phyloP scores from a whole-genome alignment of 257 asterid species.

The Forsythia suspensa region DNA sequence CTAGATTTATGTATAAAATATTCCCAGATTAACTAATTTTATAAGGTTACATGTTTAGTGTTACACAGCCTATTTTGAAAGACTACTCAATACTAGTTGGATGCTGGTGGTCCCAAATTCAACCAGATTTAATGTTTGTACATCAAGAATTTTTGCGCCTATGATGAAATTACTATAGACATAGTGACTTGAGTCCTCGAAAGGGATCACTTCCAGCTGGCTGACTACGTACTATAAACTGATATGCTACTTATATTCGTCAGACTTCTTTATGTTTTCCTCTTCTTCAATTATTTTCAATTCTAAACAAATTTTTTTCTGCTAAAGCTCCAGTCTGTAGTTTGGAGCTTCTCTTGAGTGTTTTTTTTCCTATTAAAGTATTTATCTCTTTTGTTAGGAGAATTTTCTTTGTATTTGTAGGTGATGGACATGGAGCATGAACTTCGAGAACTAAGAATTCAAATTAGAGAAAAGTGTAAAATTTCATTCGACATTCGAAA shows the following conservation, averaged over 20 bases:
- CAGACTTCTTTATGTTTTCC: neutral
- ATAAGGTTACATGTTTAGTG: too few relatives aligned
- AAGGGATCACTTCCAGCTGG: neutral
- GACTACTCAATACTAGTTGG: neutral
- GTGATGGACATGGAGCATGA: conserved; percentile 96
- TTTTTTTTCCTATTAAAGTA: neutral
- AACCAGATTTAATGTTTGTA: neutral
- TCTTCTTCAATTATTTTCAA: neutral
- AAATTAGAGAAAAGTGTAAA: conserved; percentile 70
- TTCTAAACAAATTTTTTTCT: neutral
- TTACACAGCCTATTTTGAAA: too few relatives aligned
- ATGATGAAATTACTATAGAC: neutral
- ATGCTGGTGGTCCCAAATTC: neutral
- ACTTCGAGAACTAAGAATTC: conserved; percentile 77
- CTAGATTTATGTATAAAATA: too few relatives aligned
- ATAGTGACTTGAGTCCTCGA: neutral
- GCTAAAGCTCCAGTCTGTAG: neutral
- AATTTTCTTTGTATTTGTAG: conserved; percentile 34
- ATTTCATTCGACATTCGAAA: conserved; percentile 72
- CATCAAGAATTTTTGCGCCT: neutral
- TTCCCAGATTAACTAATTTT: too few relatives aligned
- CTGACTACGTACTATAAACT: neutral
- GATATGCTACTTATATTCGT: neutral
- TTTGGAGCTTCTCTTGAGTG: neutral
- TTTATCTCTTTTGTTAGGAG: neutral